Percentiles rank a stretch among this genome's conserved stretches.
Evolutionary conservation across 2,329 filamentous ascomycete species (phyloP).

Genomic region (Meredithiella fracta): DNA sequence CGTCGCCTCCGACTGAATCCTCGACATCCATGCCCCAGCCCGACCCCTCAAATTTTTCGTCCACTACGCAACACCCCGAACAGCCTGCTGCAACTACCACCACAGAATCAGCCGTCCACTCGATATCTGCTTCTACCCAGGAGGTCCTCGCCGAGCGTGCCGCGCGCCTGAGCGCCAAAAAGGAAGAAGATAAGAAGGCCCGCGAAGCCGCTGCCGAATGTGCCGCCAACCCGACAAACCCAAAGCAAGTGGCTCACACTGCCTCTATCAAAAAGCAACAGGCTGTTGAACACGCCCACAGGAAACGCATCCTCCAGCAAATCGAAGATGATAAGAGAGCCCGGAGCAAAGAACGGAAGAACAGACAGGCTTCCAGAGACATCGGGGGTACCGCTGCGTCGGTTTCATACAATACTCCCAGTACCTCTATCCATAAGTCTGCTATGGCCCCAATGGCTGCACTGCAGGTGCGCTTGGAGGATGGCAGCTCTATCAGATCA

Average conservation of each 20-base stretch:
- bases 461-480: constrained; percentile 67
- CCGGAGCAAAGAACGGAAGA: constrained; percentile 35
- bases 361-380: constrained; percentile 17
- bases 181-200: constrained; percentile 15
- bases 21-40: not conserved
- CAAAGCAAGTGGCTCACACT: constrained; percentile 28
- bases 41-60: not conserved
- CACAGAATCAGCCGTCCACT: not conserved
- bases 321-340: constrained; percentile 64
- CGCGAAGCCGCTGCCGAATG: constrained; percentile 6
- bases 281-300: constrained; percentile 38
- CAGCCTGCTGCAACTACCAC: not conserved
- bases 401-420: constrained; percentile 20
- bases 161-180: constrained; percentile 27
- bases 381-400: constrained; percentile 20
- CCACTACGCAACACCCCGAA: not conserved
- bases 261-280: constrained; percentile 45
- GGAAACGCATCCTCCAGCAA: constrained; percentile 52
- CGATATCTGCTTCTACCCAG: constrained; percentile 15
- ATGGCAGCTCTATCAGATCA: constrained; percentile 62
- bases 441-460: constrained; percentile 25
- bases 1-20: not conserved
- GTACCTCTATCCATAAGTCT: constrained; percentile 21
- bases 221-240: constrained; percentile 21
- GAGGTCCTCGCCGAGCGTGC: constrained; percentile 35